Conservation (phyloP, 176 grass and related monocot genomes). For the Avena atlantica region DNA sequence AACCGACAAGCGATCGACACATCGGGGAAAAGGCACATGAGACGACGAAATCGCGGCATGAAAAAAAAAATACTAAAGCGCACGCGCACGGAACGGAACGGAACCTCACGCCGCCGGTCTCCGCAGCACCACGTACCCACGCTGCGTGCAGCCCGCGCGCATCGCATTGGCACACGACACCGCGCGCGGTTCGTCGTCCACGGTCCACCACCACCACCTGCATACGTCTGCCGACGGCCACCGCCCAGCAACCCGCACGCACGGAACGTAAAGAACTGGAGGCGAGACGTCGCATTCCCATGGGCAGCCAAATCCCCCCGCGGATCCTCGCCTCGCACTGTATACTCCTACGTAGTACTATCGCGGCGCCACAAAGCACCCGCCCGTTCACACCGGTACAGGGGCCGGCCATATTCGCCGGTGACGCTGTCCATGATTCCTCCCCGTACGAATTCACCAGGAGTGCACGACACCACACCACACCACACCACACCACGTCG, state of each 20-base stretch:
- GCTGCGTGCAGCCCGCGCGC: neutral
- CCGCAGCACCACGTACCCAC: slow-evolving; percentile 22
- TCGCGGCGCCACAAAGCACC: slow-evolving; percentile 46
- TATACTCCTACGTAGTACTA: neutral
- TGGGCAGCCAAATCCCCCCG: slow-evolving; percentile 8
- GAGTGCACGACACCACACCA: neutral
- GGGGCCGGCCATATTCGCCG: neutral
- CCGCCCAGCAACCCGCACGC: slow-evolving; percentile 10
- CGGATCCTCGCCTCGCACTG: neutral
- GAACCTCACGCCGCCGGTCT: slow-evolving; percentile 41
- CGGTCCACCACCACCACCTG: neutral
- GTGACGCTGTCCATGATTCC: neutral
- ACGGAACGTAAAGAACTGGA: neutral
- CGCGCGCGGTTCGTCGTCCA: neutral
- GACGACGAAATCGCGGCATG: too few species aligned
- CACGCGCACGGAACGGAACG: neutral
- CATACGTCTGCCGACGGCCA: slow-evolving; percentile 8
- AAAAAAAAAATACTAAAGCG: too few species aligned
- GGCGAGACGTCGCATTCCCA: neutral
- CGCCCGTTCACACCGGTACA: slow-evolving; percentile 43
- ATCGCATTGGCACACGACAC: neutral
- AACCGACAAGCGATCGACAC: slow-evolving; percentile 44
- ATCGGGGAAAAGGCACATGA: neutral
- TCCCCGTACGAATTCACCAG: neutral
- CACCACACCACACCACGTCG: slow-evolving; percentile 16